A percentile compares a stretch with the other conserved stretches of the same genome.
These are phyloP conservation scores for Plectranthus barbatus DNA, from an alignment of 257 asterid genomes.

Conservation along the genomic window DNA sequence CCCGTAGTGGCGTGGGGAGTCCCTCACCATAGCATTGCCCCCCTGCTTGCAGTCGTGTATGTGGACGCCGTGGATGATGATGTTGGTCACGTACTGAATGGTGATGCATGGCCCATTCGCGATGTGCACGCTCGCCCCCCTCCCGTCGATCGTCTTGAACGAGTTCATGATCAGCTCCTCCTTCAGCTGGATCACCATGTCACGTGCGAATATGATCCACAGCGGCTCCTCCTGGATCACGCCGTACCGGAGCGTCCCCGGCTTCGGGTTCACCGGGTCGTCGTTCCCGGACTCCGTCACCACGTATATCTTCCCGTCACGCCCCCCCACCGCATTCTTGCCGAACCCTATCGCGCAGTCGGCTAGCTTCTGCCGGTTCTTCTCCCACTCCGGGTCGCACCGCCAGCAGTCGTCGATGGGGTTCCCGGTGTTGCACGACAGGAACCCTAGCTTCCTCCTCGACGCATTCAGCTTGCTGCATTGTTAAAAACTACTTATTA, in stretches of 20 bases:
- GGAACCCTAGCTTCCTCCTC: slow-evolving; percentile 53
- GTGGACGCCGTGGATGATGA: slow-evolving; percentile 66
- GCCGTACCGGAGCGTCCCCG: slow-evolving; percentile 67
- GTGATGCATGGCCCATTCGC: slow-evolving; percentile 84
- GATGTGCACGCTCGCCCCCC: slow-evolving; percentile 77
- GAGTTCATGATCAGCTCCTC: slow-evolving; percentile 84
- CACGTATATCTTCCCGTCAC: slow-evolving; percentile 49
- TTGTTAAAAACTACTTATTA: background rate
- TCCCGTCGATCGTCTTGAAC: slow-evolving; percentile 70
- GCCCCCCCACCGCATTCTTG: slow-evolving; percentile 63
- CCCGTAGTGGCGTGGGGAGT: slow-evolving; percentile 63
- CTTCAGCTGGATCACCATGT: slow-evolving; percentile 67
- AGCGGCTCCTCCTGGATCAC: slow-evolving; percentile 61
- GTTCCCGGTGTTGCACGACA: slow-evolving; percentile 69
- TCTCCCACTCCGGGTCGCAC: slow-evolving; percentile 64
- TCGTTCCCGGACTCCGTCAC: slow-evolving; percentile 54
- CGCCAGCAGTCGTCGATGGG: slow-evolving; percentile 89
- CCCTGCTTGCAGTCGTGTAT: slow-evolving; percentile 76
- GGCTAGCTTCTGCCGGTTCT: slow-evolving; percentile 54
- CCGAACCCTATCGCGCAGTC: slow-evolving; percentile 81
- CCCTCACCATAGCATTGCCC: slow-evolving; percentile 71
- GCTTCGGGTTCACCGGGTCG: slow-evolving; percentile 46
- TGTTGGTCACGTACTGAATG: slow-evolving; percentile 58
- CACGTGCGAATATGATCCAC: slow-evolving; percentile 71
- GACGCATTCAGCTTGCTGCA: slow-evolving; percentile 60